Conservation (phyloP, 2,329 filamentous ascomycete genomes). For the Metarhizium guizhouense region DNA sequence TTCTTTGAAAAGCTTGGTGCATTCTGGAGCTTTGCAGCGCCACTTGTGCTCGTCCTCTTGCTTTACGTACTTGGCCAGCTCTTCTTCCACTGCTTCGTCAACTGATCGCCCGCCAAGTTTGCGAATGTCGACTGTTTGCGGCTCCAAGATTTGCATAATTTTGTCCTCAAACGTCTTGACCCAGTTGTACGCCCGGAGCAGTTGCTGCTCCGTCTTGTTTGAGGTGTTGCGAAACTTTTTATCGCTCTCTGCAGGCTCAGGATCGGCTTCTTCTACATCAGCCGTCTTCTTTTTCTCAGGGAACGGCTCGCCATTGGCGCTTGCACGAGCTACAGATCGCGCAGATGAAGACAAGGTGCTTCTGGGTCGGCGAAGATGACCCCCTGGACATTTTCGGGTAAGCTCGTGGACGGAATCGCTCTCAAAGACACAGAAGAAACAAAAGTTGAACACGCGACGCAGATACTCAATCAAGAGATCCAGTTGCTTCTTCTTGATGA, state of each 20-base stretch:
- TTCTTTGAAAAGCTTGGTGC: slow-evolving; percentile 94
- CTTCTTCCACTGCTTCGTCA: slow-evolving; percentile 80
- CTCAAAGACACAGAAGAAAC: slow-evolving; percentile 99
- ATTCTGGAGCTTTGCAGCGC: slow-evolving; percentile 93
- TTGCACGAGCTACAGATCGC: slow-evolving; percentile 77
- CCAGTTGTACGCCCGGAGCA: slow-evolving; percentile 96
- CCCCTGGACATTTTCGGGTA: slow-evolving; percentile 89
- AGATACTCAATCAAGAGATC: slow-evolving; percentile 95
- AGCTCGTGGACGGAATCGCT: slow-evolving; percentile 95
- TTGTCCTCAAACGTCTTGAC: slow-evolving; percentile 98
- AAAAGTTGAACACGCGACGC: slow-evolving; percentile 95
- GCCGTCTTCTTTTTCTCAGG: slow-evolving; percentile 70
- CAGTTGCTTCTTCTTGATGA: slow-evolving; percentile 92
- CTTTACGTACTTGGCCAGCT: slow-evolving; percentile 81
- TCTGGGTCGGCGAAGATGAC: slow-evolving; percentile 87
- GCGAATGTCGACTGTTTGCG: slow-evolving; percentile 74
- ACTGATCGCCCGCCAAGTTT: slow-evolving; percentile 84
- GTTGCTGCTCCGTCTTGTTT: slow-evolving; percentile 79
- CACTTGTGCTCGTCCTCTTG: slow-evolving; percentile 97
- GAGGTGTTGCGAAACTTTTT: slow-evolving; percentile 63
- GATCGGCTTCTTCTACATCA: slow-evolving; percentile 53
- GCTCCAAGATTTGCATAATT: slow-evolving; percentile 83
- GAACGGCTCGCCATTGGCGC: slow-evolving; percentile 73
- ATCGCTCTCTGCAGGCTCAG: slow-evolving; percentile 41
- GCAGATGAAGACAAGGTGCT: slow-evolving; percentile 76